A percentile compares a stretch with the other conserved stretches of the same genome.
Conservation (phyloP, 345 rosid genomes). For the Salix purpurea region DNA sequence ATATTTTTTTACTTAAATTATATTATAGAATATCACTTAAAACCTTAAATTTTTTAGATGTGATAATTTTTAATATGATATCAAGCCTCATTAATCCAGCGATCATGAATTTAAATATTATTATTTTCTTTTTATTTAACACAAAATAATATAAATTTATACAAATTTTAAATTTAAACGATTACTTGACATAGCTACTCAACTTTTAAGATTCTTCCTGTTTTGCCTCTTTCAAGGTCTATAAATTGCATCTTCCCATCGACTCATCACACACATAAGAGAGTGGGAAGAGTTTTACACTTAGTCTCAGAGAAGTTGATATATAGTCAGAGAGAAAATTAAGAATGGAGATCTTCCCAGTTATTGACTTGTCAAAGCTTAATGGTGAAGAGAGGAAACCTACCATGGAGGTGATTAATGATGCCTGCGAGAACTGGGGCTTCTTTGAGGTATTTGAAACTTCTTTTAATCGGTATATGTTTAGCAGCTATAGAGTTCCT, state of each 20-base stretch:
- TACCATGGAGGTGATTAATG: constrained; percentile 66
- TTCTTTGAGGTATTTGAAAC: constrained; percentile 70
- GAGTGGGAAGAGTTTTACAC: not conserved
- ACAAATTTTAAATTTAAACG: too few species aligned
- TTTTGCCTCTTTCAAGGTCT: constrained; percentile 27
- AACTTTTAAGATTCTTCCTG: not conserved
- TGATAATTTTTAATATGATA: too few species aligned
- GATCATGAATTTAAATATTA: too few species aligned
- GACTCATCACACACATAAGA: constrained; percentile 18
- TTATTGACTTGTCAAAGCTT: constrained; percentile 59
- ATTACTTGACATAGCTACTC: too few species aligned
- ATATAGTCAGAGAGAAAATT: not conserved
- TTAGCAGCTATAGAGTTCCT: not conserved
- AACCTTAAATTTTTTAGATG: too few species aligned
- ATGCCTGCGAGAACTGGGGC: constrained; percentile 98
- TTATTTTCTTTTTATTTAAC: too few species aligned
- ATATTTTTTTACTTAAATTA: too few species aligned
- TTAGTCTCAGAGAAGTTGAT: not conserved
- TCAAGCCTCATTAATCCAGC: fast-evolving
- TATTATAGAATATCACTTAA: too few species aligned
- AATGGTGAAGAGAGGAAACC: constrained; percentile 58
- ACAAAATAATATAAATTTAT: too few species aligned
- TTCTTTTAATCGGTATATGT: not conserved
- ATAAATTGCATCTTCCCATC: constrained; percentile 38
- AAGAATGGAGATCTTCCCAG: constrained; percentile 66